Conservation (phyloP, 139 green algal species). For the Volvox africanus region DNA sequence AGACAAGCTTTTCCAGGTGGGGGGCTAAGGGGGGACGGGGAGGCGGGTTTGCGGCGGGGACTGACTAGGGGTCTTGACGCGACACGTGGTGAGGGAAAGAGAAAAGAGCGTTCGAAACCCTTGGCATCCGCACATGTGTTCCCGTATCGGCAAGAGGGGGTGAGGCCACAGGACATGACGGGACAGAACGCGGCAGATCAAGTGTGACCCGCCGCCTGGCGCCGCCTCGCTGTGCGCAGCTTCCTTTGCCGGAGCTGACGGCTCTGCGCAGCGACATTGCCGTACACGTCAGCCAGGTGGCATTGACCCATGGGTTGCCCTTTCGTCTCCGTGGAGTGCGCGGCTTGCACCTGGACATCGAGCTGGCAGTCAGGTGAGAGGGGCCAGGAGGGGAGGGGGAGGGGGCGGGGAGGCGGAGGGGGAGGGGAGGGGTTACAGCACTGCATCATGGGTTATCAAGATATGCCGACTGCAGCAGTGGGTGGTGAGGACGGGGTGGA, state of each 20-base stretch:
- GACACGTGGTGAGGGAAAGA: too few relatives aligned
- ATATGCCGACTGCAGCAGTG: background rate
- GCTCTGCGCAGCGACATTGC: constrained; percentile 41
- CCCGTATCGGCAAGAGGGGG: too few relatives aligned
- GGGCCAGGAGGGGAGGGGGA: background rate
- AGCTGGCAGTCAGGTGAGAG: constrained; percentile 55
- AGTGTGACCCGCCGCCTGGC: background rate
- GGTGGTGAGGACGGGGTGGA: background rate
- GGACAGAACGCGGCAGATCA: too few relatives aligned
- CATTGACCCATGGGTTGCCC: constrained; percentile 4
- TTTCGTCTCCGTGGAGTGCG: constrained; percentile 50
- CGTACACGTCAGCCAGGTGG: constrained; percentile 11
- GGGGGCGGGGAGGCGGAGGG: background rate
- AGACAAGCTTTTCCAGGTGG: constrained; percentile 63
- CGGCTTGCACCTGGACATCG: constrained; percentile 65
- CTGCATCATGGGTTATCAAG: too few relatives aligned
- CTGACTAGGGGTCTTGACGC: background rate
- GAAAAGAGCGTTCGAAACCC: too few relatives aligned
- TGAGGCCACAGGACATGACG: too few relatives aligned
- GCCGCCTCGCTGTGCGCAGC: constrained; percentile 9
- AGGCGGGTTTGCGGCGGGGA: background rate
- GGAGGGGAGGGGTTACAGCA: background rate
- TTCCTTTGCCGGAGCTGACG: constrained; percentile 56
- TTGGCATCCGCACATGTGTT: too few relatives aligned
- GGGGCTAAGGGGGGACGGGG: background rate